These are phyloP conservation scores for Nakazawaea peltata DNA, from an alignment of 805 yeast genomes.

Conservation along the genomic window DNA sequence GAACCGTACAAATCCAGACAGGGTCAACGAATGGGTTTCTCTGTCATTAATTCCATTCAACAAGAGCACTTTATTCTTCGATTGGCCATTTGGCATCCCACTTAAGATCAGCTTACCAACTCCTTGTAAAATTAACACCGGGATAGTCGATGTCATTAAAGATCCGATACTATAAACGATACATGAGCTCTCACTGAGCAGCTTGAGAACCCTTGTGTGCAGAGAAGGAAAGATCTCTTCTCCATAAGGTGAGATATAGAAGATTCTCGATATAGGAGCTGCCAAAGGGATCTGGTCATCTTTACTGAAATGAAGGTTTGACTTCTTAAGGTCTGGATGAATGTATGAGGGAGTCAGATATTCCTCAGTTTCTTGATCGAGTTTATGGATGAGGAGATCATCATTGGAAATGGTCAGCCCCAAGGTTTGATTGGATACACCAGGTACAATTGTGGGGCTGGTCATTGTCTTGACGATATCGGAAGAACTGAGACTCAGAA, in stretches of 20 bases:
- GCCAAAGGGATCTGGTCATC: slow-evolving; percentile 51
- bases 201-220: slow-evolving; percentile 48
- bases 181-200: slow-evolving; percentile 41
- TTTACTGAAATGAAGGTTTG: slow-evolving; percentile 71
- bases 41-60: slow-evolving; percentile 73
- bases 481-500: slow-evolving; percentile 2
- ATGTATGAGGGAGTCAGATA: slow-evolving; percentile 65
- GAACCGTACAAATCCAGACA: slow-evolving; percentile 47
- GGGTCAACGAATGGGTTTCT: slow-evolving; percentile 66
- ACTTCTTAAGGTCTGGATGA: slow-evolving; percentile 67
- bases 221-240: slow-evolving; percentile 78
- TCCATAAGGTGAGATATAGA: slow-evolving; percentile 82
- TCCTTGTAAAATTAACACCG: slow-evolving; percentile 68
- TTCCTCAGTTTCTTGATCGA: slow-evolving; percentile 18
- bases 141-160: slow-evolving; percentile 78
- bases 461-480: slow-evolving; percentile 9
- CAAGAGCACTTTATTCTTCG: slow-evolving; percentile 46
- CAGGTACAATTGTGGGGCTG: background rate
- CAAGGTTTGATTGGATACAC: slow-evolving; percentile 1
- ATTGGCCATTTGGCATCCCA: slow-evolving; percentile 1
- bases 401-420: slow-evolving; percentile 5
- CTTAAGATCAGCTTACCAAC: slow-evolving; percentile 52
- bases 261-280: slow-evolving; percentile 65
- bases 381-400: slow-evolving; percentile 7
- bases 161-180: slow-evolving; percentile 81